phyloP scores from a whole-genome alignment of 257 asterid species.

The Nyctanthes arbortristis region DNA sequence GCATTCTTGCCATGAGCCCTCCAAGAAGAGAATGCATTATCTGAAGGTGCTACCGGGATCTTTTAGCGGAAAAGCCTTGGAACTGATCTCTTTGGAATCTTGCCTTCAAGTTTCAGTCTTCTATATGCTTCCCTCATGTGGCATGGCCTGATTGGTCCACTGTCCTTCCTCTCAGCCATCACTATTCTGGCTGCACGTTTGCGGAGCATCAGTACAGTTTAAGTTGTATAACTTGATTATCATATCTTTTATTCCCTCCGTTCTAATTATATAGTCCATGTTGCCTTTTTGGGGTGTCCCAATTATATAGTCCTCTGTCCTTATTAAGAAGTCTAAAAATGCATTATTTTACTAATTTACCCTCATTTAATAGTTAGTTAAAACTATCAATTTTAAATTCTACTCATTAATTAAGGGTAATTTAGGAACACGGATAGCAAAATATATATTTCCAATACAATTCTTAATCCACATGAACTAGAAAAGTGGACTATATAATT shows the following conservation, averaged over 20 bases:
- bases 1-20: too few species aligned
- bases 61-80: constrained; percentile 80
- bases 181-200: constrained; percentile 72
- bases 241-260: not conserved
- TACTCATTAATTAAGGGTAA: too few species aligned
- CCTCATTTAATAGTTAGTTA: too few species aligned
- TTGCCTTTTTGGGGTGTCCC: too few species aligned
- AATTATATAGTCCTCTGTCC: too few species aligned
- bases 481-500: too few species aligned
- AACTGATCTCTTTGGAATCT: constrained; percentile 79
- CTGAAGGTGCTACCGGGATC: not conserved
- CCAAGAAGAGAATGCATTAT: not conserved
- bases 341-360: too few species aligned
- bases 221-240: not conserved
- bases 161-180: constrained; percentile 77
- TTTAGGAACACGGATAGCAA: too few species aligned
- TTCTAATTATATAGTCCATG: not conserved
- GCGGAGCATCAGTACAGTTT: constrained; percentile 16
- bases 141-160: constrained; percentile 96
- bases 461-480: too few species aligned
- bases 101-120: constrained; percentile 86
- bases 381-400: too few species aligned
- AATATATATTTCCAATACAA: too few species aligned
- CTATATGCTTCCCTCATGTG: constrained; percentile 93
- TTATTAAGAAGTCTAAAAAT: too few species aligned